Conservation (phyloP, 2,329 filamentous ascomycete genomes). For the Coniochaeta sp. region DNA sequence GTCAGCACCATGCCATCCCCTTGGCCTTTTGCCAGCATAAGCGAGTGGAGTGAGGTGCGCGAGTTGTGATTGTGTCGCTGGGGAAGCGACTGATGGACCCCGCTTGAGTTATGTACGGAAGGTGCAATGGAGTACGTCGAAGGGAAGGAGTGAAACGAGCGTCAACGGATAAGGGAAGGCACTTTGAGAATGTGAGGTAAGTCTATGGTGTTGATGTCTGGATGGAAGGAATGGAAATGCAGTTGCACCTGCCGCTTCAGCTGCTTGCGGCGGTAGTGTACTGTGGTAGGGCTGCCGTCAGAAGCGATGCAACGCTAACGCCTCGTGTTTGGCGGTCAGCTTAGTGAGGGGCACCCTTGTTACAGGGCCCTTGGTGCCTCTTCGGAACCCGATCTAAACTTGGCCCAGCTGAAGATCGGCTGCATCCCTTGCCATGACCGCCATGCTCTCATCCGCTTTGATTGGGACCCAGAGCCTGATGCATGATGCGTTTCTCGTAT, state of each 20-base stretch:
- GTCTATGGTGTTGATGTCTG: too few species aligned
- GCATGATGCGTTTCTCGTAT: conserved; percentile 1
- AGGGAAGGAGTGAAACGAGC: too few species aligned
- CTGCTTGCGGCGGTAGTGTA: too few species aligned
- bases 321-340: background rate
- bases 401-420: background rate
- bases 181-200: too few species aligned
- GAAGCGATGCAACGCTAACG: background rate
- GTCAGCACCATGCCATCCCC: background rate
- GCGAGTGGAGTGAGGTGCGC: too few species aligned
- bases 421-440: too few species aligned
- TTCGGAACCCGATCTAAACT: background rate
- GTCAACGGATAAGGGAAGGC: too few species aligned
- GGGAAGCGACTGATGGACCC: too few species aligned
- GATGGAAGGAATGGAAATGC: background rate
- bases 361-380: background rate
- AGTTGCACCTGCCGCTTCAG: background rate
- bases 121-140: too few species aligned
- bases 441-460: background rate
- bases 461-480: background rate
- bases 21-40: background rate
- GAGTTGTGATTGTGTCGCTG: too few species aligned
- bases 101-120: too few species aligned
- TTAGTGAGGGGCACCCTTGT: background rate
- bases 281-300: background rate